These are phyloP conservation scores for Pleurotus tuber-regium DNA, from an alignment of 768 basidiomycete genomes.

Conservation along the genomic window DNA sequence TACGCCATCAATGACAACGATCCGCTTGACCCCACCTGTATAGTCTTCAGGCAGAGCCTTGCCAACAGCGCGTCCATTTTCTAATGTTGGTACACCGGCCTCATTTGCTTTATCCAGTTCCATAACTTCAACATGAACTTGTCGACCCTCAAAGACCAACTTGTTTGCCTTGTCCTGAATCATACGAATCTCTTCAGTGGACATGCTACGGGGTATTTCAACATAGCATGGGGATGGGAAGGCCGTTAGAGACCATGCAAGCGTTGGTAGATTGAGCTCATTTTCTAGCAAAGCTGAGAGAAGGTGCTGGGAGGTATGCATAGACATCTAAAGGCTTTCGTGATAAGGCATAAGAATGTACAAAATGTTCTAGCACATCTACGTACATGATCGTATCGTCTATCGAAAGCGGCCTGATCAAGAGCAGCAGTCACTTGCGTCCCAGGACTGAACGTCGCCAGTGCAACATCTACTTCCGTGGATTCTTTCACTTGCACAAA, in stretches of 20 bases:
- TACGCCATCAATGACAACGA: conserved; percentile 78
- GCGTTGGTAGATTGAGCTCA: conserved; percentile 59
- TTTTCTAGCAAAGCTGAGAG: conserved; percentile 78
- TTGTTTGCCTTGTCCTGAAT: conserved; percentile 66
- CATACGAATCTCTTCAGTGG: conserved; percentile 53
- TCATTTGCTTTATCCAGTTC: conserved; percentile 48
- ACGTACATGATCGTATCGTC: conserved; percentile 74
- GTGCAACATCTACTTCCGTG: conserved; percentile 38
- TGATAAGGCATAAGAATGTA: not conserved
- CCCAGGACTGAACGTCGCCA: conserved; percentile 47
- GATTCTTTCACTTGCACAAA: conserved; percentile 47
- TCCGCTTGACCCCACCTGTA: conserved; percentile 73
- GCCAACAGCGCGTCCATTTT: conserved; percentile 49
- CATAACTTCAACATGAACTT: conserved; percentile 71
- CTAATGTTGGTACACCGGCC: conserved; percentile 31
- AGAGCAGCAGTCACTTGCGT: conserved; percentile 50
- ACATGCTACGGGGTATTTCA: conserved; percentile 70
- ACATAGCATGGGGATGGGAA: conserved; percentile 73
- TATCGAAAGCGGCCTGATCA: conserved; percentile 56
- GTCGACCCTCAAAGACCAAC: conserved; percentile 67
- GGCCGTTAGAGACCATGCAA: conserved; percentile 78
- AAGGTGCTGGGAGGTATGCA: conserved; percentile 85
- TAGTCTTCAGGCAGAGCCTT: conserved; percentile 71
- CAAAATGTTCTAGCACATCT: not conserved
- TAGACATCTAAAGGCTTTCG: conserved; percentile 54